Conservation (phyloP, 768 basidiomycete species). For the Pleurotus eryngii region DNA sequence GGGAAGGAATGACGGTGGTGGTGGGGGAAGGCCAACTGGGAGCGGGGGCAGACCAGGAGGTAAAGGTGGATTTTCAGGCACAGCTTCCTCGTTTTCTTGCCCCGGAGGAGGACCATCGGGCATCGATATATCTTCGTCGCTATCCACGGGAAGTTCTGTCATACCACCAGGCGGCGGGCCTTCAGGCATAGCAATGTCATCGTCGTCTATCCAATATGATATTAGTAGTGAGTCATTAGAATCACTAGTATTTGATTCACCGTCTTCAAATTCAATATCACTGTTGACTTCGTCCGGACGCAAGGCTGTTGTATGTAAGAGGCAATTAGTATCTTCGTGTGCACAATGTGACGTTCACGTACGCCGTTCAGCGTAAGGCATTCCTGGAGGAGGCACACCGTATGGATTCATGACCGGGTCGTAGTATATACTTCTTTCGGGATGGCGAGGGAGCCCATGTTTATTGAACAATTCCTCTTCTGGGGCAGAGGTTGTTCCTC, state of each 20-base stretch:
- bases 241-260: constrained; percentile 14
- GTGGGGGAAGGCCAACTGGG: constrained; percentile 26
- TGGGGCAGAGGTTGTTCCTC: constrained; percentile 35
- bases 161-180: constrained; percentile 55
- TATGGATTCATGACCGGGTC: constrained; percentile 91
- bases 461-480: constrained; percentile 76
- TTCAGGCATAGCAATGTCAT: constrained; percentile 64
- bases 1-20: constrained; percentile 19
- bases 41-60: constrained; percentile 20
- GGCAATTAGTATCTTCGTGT: neutral
- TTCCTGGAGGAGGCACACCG: constrained; percentile 91
- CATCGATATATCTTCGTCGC: constrained; percentile 87
- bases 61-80: constrained; percentile 16
- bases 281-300: constrained; percentile 60
- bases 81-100: constrained; percentile 18
- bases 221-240: neutral
- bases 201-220: constrained; percentile 32
- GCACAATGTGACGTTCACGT: constrained; percentile 25
- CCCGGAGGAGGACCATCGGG: constrained; percentile 76
- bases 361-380: constrained; percentile 94
- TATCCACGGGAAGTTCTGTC: constrained; percentile 56
- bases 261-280: constrained; percentile 55
- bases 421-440: constrained; percentile 91
- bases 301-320: constrained; percentile 40
- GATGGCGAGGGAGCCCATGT: constrained; percentile 82